Evolutionary conservation across 176 grass and related monocot genomes (phyloP).

Genomic region (Triticum dicoccoides): DNA sequence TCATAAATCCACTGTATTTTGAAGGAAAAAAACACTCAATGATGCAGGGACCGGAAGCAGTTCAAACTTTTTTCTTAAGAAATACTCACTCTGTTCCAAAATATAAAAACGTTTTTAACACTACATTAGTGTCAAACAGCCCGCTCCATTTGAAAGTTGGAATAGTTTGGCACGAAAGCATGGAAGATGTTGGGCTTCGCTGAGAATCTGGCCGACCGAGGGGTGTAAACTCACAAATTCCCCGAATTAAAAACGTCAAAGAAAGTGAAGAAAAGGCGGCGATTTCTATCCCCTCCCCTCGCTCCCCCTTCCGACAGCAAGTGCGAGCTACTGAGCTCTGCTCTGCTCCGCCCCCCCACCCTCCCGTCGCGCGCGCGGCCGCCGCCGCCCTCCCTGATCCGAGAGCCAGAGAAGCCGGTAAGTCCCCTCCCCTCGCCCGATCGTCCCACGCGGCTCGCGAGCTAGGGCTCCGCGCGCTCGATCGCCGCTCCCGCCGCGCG

Average conservation of each 20-base stretch:
- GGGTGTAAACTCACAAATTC: neutral
- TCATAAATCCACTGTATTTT: too few species aligned
- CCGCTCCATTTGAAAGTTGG: too few species aligned
- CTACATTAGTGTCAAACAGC: too few species aligned
- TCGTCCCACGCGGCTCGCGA: neutral
- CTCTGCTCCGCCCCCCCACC: conserved; percentile 17
- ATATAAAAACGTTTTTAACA: too few species aligned
- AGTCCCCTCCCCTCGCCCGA: conserved; percentile 3
- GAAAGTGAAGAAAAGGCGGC: neutral
- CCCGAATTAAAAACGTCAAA: conserved; percentile 16
- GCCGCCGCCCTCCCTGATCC: conserved; percentile 26
- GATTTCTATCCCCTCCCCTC: neutral
- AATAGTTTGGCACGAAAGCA: too few species aligned
- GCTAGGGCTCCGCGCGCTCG: neutral
- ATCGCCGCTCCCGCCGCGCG: neutral
- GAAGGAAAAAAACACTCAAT: too few species aligned
- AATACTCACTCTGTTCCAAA: too few species aligned
- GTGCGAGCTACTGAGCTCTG: conserved; percentile 34
- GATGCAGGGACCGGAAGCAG: too few species aligned
- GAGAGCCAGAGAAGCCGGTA: neutral
- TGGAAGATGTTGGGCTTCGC: neutral
- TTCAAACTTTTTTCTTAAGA: too few species aligned
- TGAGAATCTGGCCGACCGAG: neutral
- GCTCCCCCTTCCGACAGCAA: conserved; percentile 25
- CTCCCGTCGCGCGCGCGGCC: conserved; percentile 19